Base-by-base conservation (phyloP, 352 stramenopile genomes). In the Phytophthora crassamura region DNA sequence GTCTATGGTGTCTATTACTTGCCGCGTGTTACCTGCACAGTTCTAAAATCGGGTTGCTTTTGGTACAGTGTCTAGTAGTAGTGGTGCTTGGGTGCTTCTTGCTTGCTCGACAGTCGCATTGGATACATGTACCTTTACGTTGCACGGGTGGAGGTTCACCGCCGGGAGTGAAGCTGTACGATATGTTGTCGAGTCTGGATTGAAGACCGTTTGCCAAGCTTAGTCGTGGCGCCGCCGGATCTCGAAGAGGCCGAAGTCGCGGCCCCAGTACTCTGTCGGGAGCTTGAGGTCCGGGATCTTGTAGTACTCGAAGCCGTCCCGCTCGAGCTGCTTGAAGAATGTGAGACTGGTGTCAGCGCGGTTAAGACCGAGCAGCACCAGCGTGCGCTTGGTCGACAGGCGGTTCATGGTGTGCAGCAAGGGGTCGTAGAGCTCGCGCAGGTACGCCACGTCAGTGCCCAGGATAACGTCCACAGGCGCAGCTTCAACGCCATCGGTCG, bases 171-270 rank as follows among this genome's bases (percentile, higher is more conserved):
- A 52, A 40, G 10, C 14, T 45, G 39, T 59, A 43, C 54, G 33
- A 28, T 45, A 6, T 4, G 35, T 56, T 39, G 12, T 22, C 28
- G 10, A 45, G 20, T 30, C 34, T 53, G 18, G 42, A 30, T 46
- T 47, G 43, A 48, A 7, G 38, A 25, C 16, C 33, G n/a, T 28
- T 22, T n/a, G 16, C 18, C 25, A 30, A 28, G 32, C 47, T 47
- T 52, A 58, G 33, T 65, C 38, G 5, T 52, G 54, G 10, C 59
- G 39, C 2, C 78, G 77, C 1, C 67, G 73, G 59, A 95, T 90
- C 57, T 93, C 73, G 50, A 95, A 93, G 14, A 95, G 55, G 8
- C 78, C 86, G 74, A 93, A 95, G 59, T 95, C 86, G 56, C 88
- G 90, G 38, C 86, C 80, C 49, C 78, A 81, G 62, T 81, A 89